Base-by-base conservation (phyloP, 1,284 basidiomycete genomes). In the Cutaneotrichosporon dermatis region DNA sequence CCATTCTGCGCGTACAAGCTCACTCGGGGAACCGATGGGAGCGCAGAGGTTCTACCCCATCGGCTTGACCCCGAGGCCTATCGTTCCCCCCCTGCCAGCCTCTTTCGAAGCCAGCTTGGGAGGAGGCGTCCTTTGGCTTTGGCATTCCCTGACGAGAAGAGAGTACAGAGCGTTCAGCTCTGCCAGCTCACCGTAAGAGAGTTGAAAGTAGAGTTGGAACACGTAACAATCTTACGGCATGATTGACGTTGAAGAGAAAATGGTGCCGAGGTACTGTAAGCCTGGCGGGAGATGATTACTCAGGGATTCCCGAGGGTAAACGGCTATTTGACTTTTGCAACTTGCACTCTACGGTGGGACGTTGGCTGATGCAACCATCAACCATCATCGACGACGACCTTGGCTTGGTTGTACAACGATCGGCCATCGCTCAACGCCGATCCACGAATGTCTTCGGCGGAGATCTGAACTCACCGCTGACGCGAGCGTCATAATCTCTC, bases 201-300 rank as follows among this genome's bases (percentile, higher is more conserved):
- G 25, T 25, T 25, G 25, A 25, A 45, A 50, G 49, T 51, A 51
- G 25, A 51, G 50, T 51, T 51, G 37, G n/a, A 13, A 36, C 6
- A 51, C 50, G 50, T 51, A 51, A 51, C 50, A 8, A 10, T 2
- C n/a, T 34, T 51, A 51, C 50, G 50, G 37, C 50, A 51, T 51
- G 50, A 51, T 51, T 51, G 50, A 51, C 25, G 45, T 34, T 48
- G 33, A 48, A 11, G 10, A 25, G 10, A 9, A 48, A 48, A 48
- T 48, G 25, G 25, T 48, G 45, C 45, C 45, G 45, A 48, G 45
- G 45, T n/a, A n/a, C n/a, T n/a, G n/a, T 48, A 48, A 48, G 33
- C 12, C 45, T 33, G 10, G 45, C 45, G 45, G 45, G 45, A 48
- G 12, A 48, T 13, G 25, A 48, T 5, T 10, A 10, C 33, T 48